A percentile compares a stretch with the other conserved stretches of the same genome.
phyloP scores from a whole-genome alignment of 2,329 filamentous ascomycete species.

The Fusarium proliferatum region DNA sequence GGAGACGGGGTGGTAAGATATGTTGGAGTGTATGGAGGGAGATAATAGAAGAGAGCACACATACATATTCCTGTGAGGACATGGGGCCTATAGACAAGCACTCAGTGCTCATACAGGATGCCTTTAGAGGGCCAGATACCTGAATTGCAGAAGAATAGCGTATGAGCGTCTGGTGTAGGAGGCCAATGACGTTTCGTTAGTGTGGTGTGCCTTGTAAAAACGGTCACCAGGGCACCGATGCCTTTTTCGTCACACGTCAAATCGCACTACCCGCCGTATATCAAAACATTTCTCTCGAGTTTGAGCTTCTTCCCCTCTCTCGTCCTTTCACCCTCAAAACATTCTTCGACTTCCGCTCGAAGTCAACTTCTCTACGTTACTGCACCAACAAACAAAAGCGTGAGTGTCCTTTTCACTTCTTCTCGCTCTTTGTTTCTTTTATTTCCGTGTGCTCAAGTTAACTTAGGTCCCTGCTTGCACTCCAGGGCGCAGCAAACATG shows the following conservation, averaged over 20 bases:
- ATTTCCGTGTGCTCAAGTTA: neutral
- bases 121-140: neutral
- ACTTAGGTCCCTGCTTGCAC: neutral
- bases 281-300: neutral
- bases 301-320: neutral
- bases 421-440: neutral
- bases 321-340: neutral
- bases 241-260: neutral
- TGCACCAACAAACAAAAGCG: neutral
- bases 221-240: neutral
- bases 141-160: neutral
- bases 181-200: neutral
- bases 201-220: neutral
- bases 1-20: neutral
- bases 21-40: neutral
- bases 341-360: neutral
- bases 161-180: neutral
- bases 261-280: neutral
- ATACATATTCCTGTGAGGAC: neutral
- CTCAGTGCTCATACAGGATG: neutral
- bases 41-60: neutral
- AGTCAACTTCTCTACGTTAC: neutral
- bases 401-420: neutral
- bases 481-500: neutral
- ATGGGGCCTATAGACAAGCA: neutral